Percentiles rank a stretch among this genome's conserved stretches.
phyloP scores from a whole-genome alignment of 2,329 filamentous ascomycete species.

The Triangularia verruculosa region DNA sequence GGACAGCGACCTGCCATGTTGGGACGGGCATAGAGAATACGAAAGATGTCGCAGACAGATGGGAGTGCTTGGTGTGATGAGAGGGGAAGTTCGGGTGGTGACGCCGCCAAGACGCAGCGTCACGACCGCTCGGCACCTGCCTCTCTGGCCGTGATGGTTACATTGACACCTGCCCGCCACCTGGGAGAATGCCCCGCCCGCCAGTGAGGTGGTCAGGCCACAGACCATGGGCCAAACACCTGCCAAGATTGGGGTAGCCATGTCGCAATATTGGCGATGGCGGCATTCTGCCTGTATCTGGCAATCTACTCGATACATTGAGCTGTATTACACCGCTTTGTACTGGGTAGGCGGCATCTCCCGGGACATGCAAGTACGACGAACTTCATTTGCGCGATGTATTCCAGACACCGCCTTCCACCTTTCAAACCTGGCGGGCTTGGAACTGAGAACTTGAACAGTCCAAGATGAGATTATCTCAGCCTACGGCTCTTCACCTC shows the following conservation, averaged over 20 bases:
- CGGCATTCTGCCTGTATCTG: constrained; percentile 1
- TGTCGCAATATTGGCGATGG: neutral
- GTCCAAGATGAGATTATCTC: too few species aligned
- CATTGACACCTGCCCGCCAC: constrained; percentile 1
- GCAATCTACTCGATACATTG: neutral
- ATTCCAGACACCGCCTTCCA: too few species aligned
- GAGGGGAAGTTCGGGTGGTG: neutral
- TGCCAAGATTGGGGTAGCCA: neutral
- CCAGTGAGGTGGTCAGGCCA: neutral
- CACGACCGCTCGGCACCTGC: constrained; percentile 1
- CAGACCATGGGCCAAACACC: neutral
- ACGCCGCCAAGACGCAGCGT: constrained; percentile 6
- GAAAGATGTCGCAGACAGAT: neutral
- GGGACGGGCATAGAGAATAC: neutral
- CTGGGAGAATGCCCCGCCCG: neutral
- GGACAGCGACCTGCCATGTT: neutral
- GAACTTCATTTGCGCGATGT: too few species aligned
- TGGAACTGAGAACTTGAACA: too few species aligned
- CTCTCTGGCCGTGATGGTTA: constrained; percentile 5
- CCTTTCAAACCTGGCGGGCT: too few species aligned
- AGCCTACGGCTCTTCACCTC: too few species aligned
- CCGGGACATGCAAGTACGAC: too few species aligned
- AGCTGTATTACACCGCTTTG: neutral
- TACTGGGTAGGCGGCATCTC: neutral
- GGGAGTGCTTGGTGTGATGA: neutral